Percentiles rank a stretch among this genome's conserved stretches.
phyloP scores from a whole-genome alignment of 2,329 filamentous ascomycete genomes.

The Sporothrix dimorphospora region DNA sequence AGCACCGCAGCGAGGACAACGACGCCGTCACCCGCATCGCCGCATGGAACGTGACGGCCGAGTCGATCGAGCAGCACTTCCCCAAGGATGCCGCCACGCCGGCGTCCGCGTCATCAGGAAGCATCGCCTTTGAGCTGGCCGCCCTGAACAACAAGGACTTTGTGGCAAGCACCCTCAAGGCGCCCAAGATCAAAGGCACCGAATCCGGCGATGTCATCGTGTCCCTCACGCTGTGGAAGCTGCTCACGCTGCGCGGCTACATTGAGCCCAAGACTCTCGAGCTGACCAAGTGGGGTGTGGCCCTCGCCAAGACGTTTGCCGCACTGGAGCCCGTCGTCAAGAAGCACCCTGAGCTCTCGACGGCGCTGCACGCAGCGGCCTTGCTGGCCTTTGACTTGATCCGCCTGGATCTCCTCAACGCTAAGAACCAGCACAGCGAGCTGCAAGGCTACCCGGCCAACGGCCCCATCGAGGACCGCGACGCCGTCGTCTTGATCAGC shows the following conservation, averaged over 20 bases:
- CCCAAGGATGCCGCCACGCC: constrained; percentile 29
- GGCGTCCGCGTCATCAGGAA: constrained; percentile 43
- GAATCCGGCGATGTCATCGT: constrained; percentile 67
- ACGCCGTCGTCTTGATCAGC: constrained; percentile 79
- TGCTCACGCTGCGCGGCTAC: constrained; percentile 87
- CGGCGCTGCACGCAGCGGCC: constrained; percentile 71
- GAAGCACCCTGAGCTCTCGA: constrained; percentile 48
- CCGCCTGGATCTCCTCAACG: constrained; percentile 75
- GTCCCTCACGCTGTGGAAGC: constrained; percentile 80
- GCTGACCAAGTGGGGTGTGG: constrained; percentile 82
- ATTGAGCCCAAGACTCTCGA: constrained; percentile 72
- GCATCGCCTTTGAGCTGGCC: constrained; percentile 63
- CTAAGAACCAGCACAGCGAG: constrained; percentile 61
- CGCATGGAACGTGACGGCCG: constrained; percentile 75
- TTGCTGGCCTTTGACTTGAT: constrained; percentile 86
- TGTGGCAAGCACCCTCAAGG: constrained; percentile 67
- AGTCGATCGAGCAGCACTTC: constrained; percentile 52
- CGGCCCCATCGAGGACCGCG: constrained; percentile 71
- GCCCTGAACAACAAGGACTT: constrained; percentile 72
- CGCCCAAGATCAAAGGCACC: constrained; percentile 57
- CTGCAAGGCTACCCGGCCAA: constrained; percentile 60
- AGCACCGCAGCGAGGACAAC: constrained; percentile 56
- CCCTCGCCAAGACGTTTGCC: constrained; percentile 70
- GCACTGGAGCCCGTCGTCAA: constrained; percentile 59
- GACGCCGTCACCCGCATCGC: constrained; percentile 52